A percentile compares a stretch with the other conserved stretches of the same genome.
These are phyloP conservation scores for Parastagonospora nodorum DNA, from an alignment of 2,329 filamentous ascomycete genomes.

Conservation along the genomic window DNA sequence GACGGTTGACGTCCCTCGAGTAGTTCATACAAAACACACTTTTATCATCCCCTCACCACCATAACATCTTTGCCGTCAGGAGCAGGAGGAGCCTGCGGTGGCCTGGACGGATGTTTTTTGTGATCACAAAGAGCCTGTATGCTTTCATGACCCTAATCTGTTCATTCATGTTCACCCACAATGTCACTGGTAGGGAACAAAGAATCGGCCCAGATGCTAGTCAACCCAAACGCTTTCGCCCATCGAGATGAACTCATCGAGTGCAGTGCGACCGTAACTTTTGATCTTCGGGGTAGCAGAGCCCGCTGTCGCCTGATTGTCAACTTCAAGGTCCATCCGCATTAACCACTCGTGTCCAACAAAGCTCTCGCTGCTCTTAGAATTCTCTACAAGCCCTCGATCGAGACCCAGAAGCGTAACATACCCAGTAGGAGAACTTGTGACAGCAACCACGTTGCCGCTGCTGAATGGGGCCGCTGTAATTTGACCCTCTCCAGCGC, in stretches of 20 bases:
- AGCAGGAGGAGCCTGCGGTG: too few species aligned
- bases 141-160: too few species aligned
- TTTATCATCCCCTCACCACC: too few species aligned
- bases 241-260: conserved; percentile 5
- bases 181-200: background rate
- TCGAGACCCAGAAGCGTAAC: conserved; percentile 24
- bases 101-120: too few species aligned
- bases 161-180: background rate
- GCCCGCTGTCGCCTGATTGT: background rate
- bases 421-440: conserved; percentile 22
- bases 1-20: too few species aligned
- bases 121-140: too few species aligned
- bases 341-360: conserved; percentile 5
- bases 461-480: conserved; percentile 19
- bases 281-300: conserved; percentile 2
- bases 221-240: conserved; percentile 13
- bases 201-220: background rate
- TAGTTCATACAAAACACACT: too few species aligned
- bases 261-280: conserved; percentile 7
- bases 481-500: conserved; percentile 13
- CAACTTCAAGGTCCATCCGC: background rate
- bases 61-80: too few species aligned
- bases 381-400: background rate
- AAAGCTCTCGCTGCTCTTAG: background rate
- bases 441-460: conserved; percentile 21